A percentile compares a stretch with the other conserved stretches of the same genome.
Evolutionary conservation across 768 basidiomycete species (phyloP).

Genomic region (Termitomyces sp.): DNA sequence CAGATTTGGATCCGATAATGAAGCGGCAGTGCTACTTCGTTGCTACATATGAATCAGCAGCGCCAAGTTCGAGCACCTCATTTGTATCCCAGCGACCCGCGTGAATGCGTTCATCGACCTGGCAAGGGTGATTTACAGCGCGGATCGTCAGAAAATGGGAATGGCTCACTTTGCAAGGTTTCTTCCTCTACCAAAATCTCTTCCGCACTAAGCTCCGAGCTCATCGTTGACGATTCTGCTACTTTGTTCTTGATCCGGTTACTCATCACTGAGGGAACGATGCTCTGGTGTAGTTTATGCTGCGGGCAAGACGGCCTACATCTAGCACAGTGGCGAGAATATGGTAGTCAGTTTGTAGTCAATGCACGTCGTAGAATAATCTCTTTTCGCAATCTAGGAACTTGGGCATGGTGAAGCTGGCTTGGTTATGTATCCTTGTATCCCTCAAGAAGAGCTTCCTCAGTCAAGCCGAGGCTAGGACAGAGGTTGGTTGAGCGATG

Average conservation of each 20-base stretch:
- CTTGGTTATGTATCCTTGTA: neutral
- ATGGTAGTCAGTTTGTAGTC: neutral
- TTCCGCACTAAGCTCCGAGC: neutral
- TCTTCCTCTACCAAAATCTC: neutral
- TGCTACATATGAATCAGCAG: neutral
- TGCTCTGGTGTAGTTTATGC: neutral
- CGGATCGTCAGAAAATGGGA: neutral
- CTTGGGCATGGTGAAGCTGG: neutral
- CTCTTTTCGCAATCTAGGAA: neutral
- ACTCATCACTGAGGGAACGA: neutral
- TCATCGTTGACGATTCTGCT: neutral
- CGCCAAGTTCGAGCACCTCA: neutral
- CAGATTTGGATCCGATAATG: too few species aligned
- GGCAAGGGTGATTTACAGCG: neutral
- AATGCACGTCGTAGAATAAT: neutral
- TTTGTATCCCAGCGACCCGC: neutral
- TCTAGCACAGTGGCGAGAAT: neutral
- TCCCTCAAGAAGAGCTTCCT: neutral
- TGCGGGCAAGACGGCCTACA: neutral
- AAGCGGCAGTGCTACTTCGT: neutral
- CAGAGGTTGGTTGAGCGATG: neutral
- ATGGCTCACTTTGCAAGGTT: neutral
- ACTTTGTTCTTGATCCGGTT: neutral
- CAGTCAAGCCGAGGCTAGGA: neutral
- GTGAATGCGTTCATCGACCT: neutral